Conservation (phyloP, 371 early-diverging fungal genomes). For the Capillidium heterosporum region DNA sequence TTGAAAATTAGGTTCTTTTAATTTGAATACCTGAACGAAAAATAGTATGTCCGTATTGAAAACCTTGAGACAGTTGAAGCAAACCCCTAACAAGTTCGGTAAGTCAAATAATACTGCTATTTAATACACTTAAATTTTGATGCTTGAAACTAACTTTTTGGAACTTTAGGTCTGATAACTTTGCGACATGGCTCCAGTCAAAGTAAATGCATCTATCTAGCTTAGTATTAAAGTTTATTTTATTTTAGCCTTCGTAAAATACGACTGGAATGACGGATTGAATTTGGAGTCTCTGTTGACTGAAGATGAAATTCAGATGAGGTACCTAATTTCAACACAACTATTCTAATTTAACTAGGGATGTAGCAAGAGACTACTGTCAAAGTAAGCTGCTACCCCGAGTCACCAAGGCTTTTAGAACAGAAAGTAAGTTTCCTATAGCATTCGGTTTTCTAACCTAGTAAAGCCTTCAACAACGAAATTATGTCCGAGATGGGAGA, state of each 20-base stretch:
- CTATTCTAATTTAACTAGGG: constrained; percentile 20
- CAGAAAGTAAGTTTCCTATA: constrained; percentile 43
- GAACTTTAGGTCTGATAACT: not conserved
- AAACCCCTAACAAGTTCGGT: too few relatives aligned
- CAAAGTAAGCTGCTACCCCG: constrained; percentile 78
- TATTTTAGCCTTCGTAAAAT: constrained; percentile 24
- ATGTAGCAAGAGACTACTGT: constrained; percentile 72
- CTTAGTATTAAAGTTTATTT: not conserved
- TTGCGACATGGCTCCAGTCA: not conserved
- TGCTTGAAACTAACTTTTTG: too few relatives aligned
- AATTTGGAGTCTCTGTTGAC: constrained; percentile 68
- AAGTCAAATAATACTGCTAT: too few relatives aligned
- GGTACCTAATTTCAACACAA: constrained; percentile 17
- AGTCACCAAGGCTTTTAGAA: constrained; percentile 63
- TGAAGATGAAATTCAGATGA: constrained; percentile 70
- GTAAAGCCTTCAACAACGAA: constrained; percentile 60
- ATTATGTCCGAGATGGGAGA: constrained; percentile 91
- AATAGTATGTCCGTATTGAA: too few relatives aligned
- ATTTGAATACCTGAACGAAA: too few relatives aligned
- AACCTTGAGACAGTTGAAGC: too few relatives aligned
- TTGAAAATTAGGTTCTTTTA: too few relatives aligned
- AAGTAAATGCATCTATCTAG: not conserved
- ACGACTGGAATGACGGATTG: constrained; percentile 87
- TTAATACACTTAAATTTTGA: too few relatives aligned
- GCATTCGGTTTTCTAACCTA: not conserved